Base-by-base conservation (phyloP, 495 filamentous ascomycete species). In the Annulohypoxylon nitens region DNA sequence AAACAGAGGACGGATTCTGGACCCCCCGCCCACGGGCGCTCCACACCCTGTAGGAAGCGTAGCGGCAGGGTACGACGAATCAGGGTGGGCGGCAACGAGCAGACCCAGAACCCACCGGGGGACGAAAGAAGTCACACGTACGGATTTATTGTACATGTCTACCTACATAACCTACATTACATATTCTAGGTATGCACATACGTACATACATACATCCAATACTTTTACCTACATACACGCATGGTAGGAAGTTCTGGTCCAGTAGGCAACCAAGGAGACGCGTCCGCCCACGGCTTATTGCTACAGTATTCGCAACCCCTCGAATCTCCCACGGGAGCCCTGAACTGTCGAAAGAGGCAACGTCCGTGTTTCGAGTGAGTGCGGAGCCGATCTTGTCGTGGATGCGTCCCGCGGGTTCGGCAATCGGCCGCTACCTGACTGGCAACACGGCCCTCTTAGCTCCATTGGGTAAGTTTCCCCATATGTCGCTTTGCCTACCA, bases 351-450 rank as follows among this genome's bases (percentile, higher is more conserved):
- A 75, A 71, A 75, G 64, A 68, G 72, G 72, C 54, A 75, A 75
- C 60, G 60, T 75, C 72, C 72, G 72, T 65, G 72, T 75, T 71
- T 75, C 72, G 59, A 75, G 54, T 68, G 72, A 74, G 64, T 68
- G 72, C 72, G 72, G 72, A 71, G 72, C 72, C 67, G 72, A 75
- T 75, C 72, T 75, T 33, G 72, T 75, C 67, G 67, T 71, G 64
- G 59, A 68, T 64, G 70, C 60, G 67, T 68, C 64, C 72, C 72
- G 72, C 67, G 67, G 63, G 45, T 61, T 75, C 72, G 72, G 72
- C 67, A 75, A 71, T 75, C 72, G 72, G 72, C 67, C 72, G 72
- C 72, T 71, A 75, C 72, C 61, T 67, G 71, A 75, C 67, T 75
- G 62, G 72, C 60, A 67, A 34, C 53, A 41, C 72, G 72, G 72